Evolutionary conservation across 805 yeast species (phyloP), one percentile per base, ranked within the genome.

Genomic region (Lipomyces mesembrius): DNA sequence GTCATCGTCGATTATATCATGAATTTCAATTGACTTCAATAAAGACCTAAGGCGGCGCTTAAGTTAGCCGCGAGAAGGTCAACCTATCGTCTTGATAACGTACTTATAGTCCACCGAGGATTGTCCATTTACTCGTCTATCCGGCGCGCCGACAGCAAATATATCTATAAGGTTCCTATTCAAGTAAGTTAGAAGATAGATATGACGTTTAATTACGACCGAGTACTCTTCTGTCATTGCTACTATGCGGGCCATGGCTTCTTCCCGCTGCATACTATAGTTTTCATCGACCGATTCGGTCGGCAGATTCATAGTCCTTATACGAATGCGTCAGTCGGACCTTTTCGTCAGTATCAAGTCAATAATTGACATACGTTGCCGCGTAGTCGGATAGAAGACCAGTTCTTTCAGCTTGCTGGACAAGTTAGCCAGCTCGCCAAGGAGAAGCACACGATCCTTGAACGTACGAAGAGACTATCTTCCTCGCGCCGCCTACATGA

Each of bases 111-210:
- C 62, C 17, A 65, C 61, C 3, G 62, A 49, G 3, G 66, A 54
- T 32, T 58, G 68, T 11, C 65, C 61, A 39, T 58, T 59, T 11
- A 62, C 43, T 43, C 71, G 54, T 20, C 71, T 27, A 20, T 66
- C 71, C 3, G 71, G 67, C 6, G 71, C 61, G 3, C 71, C 71
- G n/a, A 68, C 71, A 4, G 67, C 66, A 59, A 68, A 68, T 27
- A 68, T 63, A 34, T 68, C 71, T 51, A 68, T 68, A 51, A 68
- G 57, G 37, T 67, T 68, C 59, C 71, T 68, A 35, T n/a, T n/a
- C 32, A 35, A 46, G 5, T 34, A 34, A 20, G 59, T 29, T 43
- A 53, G 62, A 22, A 20, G 22, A 34, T 20, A 9, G 32, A 58
- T 22, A 43, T 32, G n/a, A 56, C 14, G 35, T 8, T 12, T 14